These are phyloP conservation scores for Trichoderma lentiforme DNA, from an alignment of 2,329 filamentous ascomycete species.

Conservation along the genomic window DNA sequence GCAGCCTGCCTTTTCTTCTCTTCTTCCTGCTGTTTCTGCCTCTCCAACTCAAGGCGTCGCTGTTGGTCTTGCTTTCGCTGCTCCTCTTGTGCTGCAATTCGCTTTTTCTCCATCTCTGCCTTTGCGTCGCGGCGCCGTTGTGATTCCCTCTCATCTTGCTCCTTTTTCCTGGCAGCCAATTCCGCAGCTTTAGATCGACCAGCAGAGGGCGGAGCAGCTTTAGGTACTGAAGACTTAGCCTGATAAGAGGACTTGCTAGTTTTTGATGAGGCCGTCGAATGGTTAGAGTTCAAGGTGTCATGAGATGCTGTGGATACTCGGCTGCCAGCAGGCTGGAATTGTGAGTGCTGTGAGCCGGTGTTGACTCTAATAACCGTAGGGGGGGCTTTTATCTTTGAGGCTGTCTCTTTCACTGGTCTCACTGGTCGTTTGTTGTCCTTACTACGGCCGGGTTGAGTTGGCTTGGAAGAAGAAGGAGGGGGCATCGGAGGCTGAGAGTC, in stretches of 20 bases:
- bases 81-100: constrained; percentile 63
- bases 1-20: constrained; percentile 64
- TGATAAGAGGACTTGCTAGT: constrained; percentile 65
- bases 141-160: constrained; percentile 77
- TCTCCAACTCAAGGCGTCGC: constrained; percentile 59
- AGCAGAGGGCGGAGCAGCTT: constrained; percentile 54
- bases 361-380: constrained; percentile 71
- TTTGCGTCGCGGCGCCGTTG: constrained; percentile 80
- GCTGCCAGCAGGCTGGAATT: constrained; percentile 52
- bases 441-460: constrained; percentile 46
- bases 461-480: constrained; percentile 58
- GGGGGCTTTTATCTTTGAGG: constrained; percentile 59
- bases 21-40: constrained; percentile 61
- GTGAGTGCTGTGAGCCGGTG: constrained; percentile 59
- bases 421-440: constrained; percentile 57
- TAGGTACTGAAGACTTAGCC: constrained; percentile 53
- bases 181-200: constrained; percentile 69
- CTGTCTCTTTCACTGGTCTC: constrained; percentile 59
- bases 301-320: constrained; percentile 56
- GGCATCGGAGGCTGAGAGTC: constrained; percentile 55
- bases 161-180: constrained; percentile 75
- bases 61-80: constrained; percentile 58
- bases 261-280: constrained; percentile 50
- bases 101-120: constrained; percentile 74
- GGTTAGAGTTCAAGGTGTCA: constrained; percentile 37